Evolutionary conservation across 2,329 filamentous ascomycete genomes (phyloP), one percentile per base, ranked within the genome.

Genomic region (Teratosphaeria viscida): DNA sequence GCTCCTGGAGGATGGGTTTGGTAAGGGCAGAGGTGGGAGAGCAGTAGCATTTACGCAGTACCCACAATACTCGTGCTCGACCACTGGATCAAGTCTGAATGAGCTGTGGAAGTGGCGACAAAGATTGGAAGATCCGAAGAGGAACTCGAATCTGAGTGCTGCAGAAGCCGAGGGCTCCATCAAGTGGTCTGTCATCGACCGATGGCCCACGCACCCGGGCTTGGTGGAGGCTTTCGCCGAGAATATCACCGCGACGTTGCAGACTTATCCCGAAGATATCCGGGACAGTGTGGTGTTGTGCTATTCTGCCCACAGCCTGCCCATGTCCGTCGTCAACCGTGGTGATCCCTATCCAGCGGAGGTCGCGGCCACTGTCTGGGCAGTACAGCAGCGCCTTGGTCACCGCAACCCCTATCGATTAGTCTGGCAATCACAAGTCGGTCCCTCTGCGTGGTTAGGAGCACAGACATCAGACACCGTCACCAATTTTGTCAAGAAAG

Each of bases 21-120:
- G 92, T 11, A 84, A 86, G 57, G 92, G 92, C 4, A 90, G 85
- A 62, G 92, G 92, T n/a, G 92, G 92, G 2, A 84, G 94, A 60
- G 94, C 95, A 1, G 91, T 99, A 4, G 94, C 94, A 1, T 99
- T 99, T 71, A 96, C 92, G 32, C 94, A 99, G 75, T 99, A 99
- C 69, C 94, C 94, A 2, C 94, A 99, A 73, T 99, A 99, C 76
- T 96, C 90, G 23, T 99, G 95, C 77, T 96, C 91, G 23, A 99
- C 94, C 1, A 99, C 94, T 0, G 94, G 94, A 26, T 96, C 90
- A 74, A 96, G 90, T 63, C 77, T 99, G 60, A 99, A 99, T 70
- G 94, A 99, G 77, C 77, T 99, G 39, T 99, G 94, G 94, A 96
- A 95, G 77, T 96, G 92, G 91, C 83, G 92, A 63, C 88, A 90